Evolutionary conservation across 495 filamentous ascomycete species (phyloP).

Genomic region (Trichodelitschia bisporula): DNA sequence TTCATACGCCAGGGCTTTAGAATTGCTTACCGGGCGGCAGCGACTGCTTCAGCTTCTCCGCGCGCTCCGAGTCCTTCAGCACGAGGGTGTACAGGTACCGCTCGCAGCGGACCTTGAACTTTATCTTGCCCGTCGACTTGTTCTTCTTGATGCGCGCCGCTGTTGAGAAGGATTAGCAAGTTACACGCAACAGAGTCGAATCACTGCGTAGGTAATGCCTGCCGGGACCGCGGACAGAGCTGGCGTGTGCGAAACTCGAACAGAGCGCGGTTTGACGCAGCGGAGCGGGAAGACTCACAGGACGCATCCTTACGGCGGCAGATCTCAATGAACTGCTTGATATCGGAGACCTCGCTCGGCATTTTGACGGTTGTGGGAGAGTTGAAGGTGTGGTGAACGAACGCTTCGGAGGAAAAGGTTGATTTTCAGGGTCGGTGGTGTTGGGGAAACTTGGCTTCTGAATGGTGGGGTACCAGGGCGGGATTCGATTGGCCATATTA

Average conservation of each 20-base stretch:
- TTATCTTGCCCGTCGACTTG: constrained; percentile 65
- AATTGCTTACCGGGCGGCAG: constrained; percentile 66
- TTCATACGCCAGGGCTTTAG: constrained; percentile 1
- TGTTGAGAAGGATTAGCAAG: constrained; percentile 14
- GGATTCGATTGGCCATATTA: not conserved
- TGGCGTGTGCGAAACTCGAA: too few species aligned
- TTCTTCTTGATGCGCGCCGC: constrained; percentile 96
- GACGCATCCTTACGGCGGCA: constrained; percentile 96
- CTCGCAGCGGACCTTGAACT: constrained; percentile 99
- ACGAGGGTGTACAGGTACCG: constrained; percentile 89
- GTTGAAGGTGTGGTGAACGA: not conserved
- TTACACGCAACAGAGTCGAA: not conserved
- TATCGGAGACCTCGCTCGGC: constrained; percentile 95
- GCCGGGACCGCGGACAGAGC: too few species aligned
- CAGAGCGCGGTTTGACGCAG: too few species aligned
- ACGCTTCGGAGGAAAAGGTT: not conserved
- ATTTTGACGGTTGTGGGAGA: constrained; percentile 27
- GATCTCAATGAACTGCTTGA: constrained; percentile 99
- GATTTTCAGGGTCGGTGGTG: constrained; percentile 1
- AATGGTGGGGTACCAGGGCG: not conserved
- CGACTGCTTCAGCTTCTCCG: constrained; percentile 99
- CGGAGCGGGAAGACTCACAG: constrained; percentile 27
- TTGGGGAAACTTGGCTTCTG: not conserved
- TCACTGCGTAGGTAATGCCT: too few species aligned
- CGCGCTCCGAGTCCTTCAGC: constrained; percentile 91